phyloP scores from a whole-genome alignment of 2,329 filamentous ascomycete genomes.

The Stagonosporopsis cucurbitacearum region DNA sequence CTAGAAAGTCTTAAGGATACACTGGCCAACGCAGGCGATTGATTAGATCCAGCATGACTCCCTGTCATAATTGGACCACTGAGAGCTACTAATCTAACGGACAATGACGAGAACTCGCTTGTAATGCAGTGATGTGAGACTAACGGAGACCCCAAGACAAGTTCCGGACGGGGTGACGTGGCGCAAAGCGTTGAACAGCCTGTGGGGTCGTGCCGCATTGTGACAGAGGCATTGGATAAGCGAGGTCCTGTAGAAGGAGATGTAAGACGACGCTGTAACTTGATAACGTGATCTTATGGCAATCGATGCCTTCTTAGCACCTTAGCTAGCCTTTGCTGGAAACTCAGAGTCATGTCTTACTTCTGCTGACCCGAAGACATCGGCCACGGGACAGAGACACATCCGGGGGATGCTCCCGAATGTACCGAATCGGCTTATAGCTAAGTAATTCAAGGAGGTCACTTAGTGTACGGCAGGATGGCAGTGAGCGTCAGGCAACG shows the following conservation, averaged over 20 bases:
- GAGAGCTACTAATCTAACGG: neutral
- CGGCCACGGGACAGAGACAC: neutral
- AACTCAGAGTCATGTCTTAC: neutral
- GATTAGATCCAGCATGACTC: neutral
- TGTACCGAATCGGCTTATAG: neutral
- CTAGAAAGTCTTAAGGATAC: neutral
- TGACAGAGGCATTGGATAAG: neutral
- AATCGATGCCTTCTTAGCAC: neutral
- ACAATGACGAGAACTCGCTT: neutral
- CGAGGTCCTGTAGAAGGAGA: no score
- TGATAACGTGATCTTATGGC: neutral
- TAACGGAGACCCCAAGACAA: constrained; percentile 2
- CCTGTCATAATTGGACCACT: neutral
- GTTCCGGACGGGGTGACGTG: neutral
- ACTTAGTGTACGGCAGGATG: neutral
- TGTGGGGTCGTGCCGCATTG: neutral
- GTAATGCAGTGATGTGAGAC: neutral
- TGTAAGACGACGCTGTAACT: neutral
- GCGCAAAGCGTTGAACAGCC: neutral
- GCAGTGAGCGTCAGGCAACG: neutral
- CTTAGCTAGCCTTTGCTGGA: neutral
- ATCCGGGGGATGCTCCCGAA: constrained; percentile 1
- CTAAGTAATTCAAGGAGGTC: neutral
- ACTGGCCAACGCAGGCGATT: neutral
- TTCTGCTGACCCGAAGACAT: neutral